Evolutionary conservation across 257 asterid genomes (phyloP).

Genomic region (Plectranthus barbatus): DNA sequence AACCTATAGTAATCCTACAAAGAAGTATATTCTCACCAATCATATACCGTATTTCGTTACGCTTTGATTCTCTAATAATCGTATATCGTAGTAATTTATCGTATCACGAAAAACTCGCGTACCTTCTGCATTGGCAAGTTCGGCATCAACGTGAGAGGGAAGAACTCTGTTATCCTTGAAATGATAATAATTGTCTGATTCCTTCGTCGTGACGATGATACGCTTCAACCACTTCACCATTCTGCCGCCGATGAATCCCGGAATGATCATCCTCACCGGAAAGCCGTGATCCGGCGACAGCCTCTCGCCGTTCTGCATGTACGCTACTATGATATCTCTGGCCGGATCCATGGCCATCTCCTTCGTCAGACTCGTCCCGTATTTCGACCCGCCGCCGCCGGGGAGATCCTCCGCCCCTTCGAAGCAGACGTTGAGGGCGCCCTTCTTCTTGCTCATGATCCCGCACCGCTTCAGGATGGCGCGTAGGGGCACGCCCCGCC

Average conservation of each 20-base stretch:
- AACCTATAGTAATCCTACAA: too few relatives aligned
- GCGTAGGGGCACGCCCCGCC: slow-evolving; percentile 86
- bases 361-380: slow-evolving; percentile 62
- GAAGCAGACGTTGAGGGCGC: slow-evolving; percentile 64
- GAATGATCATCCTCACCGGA: slow-evolving; percentile 77
- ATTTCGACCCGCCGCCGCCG: slow-evolving; percentile 92
- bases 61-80: too few relatives aligned
- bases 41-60: too few relatives aligned
- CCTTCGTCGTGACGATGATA: slow-evolving; percentile 55
- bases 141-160: slow-evolving; percentile 88
- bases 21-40: not conserved
- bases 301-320: slow-evolving; percentile 82
- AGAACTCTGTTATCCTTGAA: slow-evolving; percentile 68
- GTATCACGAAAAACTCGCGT: not conserved
- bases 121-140: slow-evolving; percentile 89
- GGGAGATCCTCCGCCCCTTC: slow-evolving; percentile 90
- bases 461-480: slow-evolving; percentile 63
- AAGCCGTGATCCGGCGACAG: slow-evolving; percentile 80
- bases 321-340: slow-evolving; percentile 69
- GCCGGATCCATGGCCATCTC: slow-evolving; percentile 78
- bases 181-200: slow-evolving; percentile 72
- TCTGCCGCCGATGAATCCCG: slow-evolving; percentile 90
- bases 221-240: slow-evolving; percentile 95
- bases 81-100: too few relatives aligned
- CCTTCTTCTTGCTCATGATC: slow-evolving; percentile 34